phyloP scores from a whole-genome alignment of 2,329 filamentous ascomycete genomes.

The Neocucurbitaria cava region DNA sequence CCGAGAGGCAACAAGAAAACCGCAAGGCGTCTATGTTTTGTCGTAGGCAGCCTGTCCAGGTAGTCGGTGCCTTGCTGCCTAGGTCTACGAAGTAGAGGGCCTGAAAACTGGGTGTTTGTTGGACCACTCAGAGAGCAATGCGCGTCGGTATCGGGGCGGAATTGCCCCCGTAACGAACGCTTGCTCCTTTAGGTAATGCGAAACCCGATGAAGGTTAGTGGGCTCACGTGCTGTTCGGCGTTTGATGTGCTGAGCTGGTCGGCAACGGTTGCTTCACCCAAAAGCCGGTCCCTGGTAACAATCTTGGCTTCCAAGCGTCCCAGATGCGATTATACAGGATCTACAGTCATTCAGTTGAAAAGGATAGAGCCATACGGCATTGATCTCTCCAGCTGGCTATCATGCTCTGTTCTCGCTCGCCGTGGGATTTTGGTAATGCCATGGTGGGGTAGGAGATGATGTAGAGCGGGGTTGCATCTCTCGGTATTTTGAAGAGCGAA shows the following conservation, averaged over 20 bases:
- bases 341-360: background rate
- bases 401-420: background rate
- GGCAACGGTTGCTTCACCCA: background rate
- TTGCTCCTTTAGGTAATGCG: background rate
- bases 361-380: too few relatives aligned
- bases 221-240: background rate
- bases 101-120: background rate
- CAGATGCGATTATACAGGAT: background rate
- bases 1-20: background rate
- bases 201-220: background rate
- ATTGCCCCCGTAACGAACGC: constrained; percentile 5
- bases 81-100: background rate
- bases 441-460: background rate
- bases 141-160: constrained; percentile 1
- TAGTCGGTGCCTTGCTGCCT: constrained; percentile 3
- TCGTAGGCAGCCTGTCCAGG: background rate
- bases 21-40: background rate
- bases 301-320: background rate
- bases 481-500: background rate
- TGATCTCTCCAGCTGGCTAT: too few relatives aligned
- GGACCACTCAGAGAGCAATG: background rate
- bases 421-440: background rate
- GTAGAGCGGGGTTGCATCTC: background rate
- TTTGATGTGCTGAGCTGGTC: background rate
- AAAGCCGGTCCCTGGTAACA: background rate